phyloP scores from a whole-genome alignment of 1,284 basidiomycete genomes.

The Malassezia globosa region DNA sequence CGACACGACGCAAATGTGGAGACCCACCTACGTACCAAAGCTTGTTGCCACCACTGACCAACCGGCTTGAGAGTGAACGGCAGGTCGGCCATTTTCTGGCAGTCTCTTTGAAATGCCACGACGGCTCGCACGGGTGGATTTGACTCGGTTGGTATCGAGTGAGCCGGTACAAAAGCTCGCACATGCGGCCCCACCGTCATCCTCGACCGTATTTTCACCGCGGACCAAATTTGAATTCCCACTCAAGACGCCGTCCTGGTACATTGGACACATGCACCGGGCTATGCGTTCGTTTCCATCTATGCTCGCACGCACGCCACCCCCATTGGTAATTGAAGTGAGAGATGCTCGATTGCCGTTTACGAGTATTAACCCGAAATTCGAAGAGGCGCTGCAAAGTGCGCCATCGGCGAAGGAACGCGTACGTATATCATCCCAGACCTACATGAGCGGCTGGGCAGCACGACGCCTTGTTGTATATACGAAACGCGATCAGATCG shows the following conservation, averaged over 20 bases:
- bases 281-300: constrained; percentile 52
- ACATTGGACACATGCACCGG: constrained; percentile 76
- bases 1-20: too few relatives aligned
- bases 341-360: constrained; percentile 83
- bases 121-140: too few relatives aligned
- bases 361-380: constrained; percentile 79
- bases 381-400: constrained; percentile 36
- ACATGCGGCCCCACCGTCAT: too few relatives aligned
- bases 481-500: constrained; percentile 84
- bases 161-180: too few relatives aligned
- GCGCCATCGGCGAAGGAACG: constrained; percentile 27
- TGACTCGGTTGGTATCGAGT: too few relatives aligned
- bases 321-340: constrained; percentile 73
- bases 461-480: constrained; percentile 66
- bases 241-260: constrained; percentile 70
- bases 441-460: constrained; percentile 21
- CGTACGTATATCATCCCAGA: constrained; percentile 17
- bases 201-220: too few relatives aligned
- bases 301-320: constrained; percentile 58
- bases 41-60: too few relatives aligned
- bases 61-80: too few relatives aligned
- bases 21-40: neutral
- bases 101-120: too few relatives aligned
- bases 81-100: too few relatives aligned
- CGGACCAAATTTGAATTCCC: constrained; percentile 49